Percentiles rank a stretch among this genome's conserved stretches.
These are phyloP conservation scores for Urostyla sp. DNA, from an alignment of 73 alveolate genomes.

Conservation along the genomic window DNA sequence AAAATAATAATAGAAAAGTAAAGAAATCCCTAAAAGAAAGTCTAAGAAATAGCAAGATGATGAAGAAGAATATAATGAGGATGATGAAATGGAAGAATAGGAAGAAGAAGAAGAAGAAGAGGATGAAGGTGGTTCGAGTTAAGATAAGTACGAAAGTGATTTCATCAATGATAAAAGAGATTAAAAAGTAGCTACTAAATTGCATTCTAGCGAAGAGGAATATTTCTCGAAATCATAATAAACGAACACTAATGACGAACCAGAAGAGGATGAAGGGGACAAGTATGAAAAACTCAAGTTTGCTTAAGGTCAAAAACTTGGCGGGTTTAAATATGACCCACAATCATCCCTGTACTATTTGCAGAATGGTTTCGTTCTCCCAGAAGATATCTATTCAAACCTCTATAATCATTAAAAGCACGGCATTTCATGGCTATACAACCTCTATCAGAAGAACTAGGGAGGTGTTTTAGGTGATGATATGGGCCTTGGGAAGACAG, in stretches of 20 bases:
- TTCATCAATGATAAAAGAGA: constrained; percentile 66
- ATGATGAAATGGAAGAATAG: constrained; percentile 33
- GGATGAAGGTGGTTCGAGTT: constrained; percentile 59
- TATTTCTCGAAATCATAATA: constrained; percentile 10
- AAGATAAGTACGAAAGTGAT: constrained; percentile 65
- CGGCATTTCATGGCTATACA: constrained; percentile 68
- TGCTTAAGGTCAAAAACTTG: constrained; percentile 44
- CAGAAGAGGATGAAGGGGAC: constrained; percentile 32
- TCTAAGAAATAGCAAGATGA: background rate
- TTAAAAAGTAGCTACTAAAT: background rate
- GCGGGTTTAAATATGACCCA: constrained; percentile 27
- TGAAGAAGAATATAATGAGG: constrained; percentile 30
- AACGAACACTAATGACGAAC: background rate
- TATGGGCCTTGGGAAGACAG: constrained; percentile 77
- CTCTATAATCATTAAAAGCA: constrained; percentile 59
- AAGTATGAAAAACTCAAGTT: constrained; percentile 19
- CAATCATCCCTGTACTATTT: constrained; percentile 11
- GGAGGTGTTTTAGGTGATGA: constrained; percentile 77
- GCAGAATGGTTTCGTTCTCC: constrained; percentile 42
- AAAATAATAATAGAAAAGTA: background rate
- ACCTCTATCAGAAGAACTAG: constrained; percentile 24
- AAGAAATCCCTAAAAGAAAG: background rate
- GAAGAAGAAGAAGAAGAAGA: constrained; percentile 58
- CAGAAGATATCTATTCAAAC: constrained; percentile 40
- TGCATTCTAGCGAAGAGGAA: constrained; percentile 22